Base-by-base conservation (phyloP, 1,139 yeast species). In the Suhomyces atakaporum region DNA sequence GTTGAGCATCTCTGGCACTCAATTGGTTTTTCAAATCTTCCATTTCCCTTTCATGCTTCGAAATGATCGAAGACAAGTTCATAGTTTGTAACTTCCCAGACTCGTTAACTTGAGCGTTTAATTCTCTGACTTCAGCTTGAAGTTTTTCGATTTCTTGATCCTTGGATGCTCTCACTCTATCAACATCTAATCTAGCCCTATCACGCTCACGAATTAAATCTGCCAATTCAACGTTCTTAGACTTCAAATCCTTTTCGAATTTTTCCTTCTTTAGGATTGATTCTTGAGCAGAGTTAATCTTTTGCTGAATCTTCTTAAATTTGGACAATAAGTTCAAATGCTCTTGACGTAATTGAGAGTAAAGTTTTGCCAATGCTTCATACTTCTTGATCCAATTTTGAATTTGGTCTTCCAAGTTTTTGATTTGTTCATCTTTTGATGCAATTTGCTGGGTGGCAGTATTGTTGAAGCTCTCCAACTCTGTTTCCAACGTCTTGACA, bases 251-350 rank as follows among this genome's bases (percentile, higher is more conserved):
- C 44, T 85, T 80, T 60, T 89, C 96, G 27, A 86, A 66, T 54
- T 79, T 80, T 54, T 89, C 96, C 48, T 90, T 81, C 61, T 82
- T 84, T 49, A 84, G 84, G 44, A 89, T 80, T 0, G 96, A 86
- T 60, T 89, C 97, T 57, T 88, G 96, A 7, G 97, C 96, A 43
- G 95, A 84, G 19, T 90, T 84, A 7, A 94, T 95, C 60, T 86
- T 87, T 50, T 89, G 88, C 61, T 89, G 96, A 38, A 84, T 75
- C 49, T 84, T 84, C 58, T 90, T 90, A 55, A 84, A 84, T 55
- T 84, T 84, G 32, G 86, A 75, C 51, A 90, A 73, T 44, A 89
- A 66, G 45, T 83, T 86, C 55, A 90, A 72, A 59, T 90, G 97
- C 59, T 90, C 97, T 62, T 87, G 95, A 53, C 97, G 84, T 49